phyloP scores from a whole-genome alignment of 192 early-diverging fungal genomes.

The Funneliformis geosporum region DNA sequence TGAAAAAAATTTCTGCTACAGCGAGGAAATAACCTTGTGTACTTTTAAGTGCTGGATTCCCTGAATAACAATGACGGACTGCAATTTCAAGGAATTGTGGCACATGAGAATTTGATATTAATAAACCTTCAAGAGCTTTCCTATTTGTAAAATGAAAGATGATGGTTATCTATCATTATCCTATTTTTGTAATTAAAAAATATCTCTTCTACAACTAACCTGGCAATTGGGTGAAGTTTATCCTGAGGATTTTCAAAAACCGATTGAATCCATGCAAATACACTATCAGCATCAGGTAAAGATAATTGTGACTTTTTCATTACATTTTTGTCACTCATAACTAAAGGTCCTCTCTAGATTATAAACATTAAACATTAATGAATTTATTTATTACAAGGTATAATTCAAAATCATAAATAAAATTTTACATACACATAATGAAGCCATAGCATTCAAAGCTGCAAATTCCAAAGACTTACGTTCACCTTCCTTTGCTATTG shows the following conservation, averaged over 20 bases:
- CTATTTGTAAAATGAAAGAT: constrained; percentile 32
- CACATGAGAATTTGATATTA: constrained; percentile 62
- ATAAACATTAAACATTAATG: not conserved
- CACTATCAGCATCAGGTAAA: constrained; percentile 50
- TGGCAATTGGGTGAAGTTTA: constrained; percentile 54
- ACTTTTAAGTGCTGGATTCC: constrained; percentile 59
- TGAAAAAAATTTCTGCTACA: constrained; percentile 67
- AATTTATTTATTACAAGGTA: too few relatives aligned
- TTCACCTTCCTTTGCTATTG: constrained; percentile 76
- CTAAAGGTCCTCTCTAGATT: constrained; percentile 21
- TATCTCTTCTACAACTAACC: constrained; percentile 45
- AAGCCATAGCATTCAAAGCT: constrained; percentile 87
- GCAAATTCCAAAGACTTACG: constrained; percentile 73
- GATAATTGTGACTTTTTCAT: not conserved
- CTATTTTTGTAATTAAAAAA: not conserved
- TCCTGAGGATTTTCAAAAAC: constrained; percentile 63
- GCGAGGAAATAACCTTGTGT: constrained; percentile 76
- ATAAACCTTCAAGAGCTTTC: constrained; percentile 67
- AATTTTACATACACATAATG: constrained; percentile 62
- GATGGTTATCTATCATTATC: not conserved
- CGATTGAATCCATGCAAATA: constrained; percentile 65
- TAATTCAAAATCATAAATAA: not conserved
- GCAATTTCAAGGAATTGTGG: constrained; percentile 60
- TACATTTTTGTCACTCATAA: not conserved
- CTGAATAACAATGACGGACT: constrained; percentile 73